These are phyloP conservation scores for Trypanosoma caninum DNA, from an alignment of 208 protist genomes.

Conservation along the genomic window DNA sequence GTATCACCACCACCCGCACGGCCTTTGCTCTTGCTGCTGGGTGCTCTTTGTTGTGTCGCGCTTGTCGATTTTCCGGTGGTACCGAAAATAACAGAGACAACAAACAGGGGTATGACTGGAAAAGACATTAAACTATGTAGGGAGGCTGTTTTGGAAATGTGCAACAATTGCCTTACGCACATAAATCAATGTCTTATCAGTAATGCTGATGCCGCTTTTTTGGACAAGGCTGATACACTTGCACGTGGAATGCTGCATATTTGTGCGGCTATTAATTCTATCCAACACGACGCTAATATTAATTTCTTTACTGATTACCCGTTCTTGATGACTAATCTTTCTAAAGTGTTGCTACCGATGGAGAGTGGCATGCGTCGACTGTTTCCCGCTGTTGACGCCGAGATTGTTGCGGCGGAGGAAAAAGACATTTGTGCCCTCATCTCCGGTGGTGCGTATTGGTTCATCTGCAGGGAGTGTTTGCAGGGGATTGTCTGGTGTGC, in stretches of 20 bases:
- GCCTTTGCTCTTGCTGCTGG: not conserved
- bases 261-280: not conserved
- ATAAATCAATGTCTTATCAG: not conserved
- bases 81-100: not conserved
- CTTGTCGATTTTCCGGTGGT: not conserved
- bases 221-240: not conserved
- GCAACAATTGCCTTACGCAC: slow-evolving; percentile 12
- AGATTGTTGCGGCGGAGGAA: not conserved
- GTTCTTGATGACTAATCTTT: not conserved
- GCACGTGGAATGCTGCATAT: slow-evolving; percentile 9
- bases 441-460: slow-evolving; percentile 13
- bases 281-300: not conserved
- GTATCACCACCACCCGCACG: not conserved
- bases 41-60: not conserved
- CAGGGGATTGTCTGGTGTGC: slow-evolving; percentile 2
- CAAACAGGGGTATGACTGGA: no score
- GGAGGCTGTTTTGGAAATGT: not conserved
- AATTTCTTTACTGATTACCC: slow-evolving; percentile 5
- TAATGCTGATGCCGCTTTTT: not conserved
- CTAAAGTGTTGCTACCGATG: slow-evolving; percentile 1
- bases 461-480: slow-evolving; percentile 12
- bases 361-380: slow-evolving; percentile 3
- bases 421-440: not conserved
- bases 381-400: not conserved
- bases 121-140: not conserved